Conservation (phyloP, 2,329 filamentous ascomycete species). For the Ceratocystiopsis minuta region DNA sequence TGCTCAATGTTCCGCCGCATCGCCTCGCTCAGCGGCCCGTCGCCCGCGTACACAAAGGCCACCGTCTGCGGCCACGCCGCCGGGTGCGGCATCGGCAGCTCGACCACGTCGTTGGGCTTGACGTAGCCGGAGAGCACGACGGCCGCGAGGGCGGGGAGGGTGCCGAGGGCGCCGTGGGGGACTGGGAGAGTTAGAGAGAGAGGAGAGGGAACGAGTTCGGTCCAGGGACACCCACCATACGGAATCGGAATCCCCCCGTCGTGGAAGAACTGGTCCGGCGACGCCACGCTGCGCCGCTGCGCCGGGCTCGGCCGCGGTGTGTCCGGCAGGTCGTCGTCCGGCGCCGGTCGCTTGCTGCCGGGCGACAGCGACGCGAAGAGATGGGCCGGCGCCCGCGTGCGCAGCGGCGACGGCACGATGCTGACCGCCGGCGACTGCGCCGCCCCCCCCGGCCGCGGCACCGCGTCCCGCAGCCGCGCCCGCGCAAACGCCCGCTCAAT, state of each 20-base stretch:
- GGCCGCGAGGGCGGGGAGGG: slow-evolving; percentile 34
- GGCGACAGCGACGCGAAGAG: not conserved
- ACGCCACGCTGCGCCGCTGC: not conserved
- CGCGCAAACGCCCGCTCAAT: slow-evolving; percentile 33
- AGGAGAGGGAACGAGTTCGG: not conserved
- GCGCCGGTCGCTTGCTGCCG: slow-evolving; percentile 4
- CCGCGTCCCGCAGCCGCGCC: slow-evolving; percentile 25
- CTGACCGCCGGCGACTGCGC: slow-evolving; percentile 5
- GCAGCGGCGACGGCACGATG: slow-evolving; percentile 2
- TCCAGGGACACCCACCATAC: slow-evolving; percentile 25
- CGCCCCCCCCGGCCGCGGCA: slow-evolving; percentile 19
- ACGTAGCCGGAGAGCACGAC: slow-evolving; percentile 37
- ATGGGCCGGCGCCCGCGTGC: not conserved
- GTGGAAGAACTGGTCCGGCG: slow-evolving; percentile 1
- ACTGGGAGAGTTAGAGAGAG: slow-evolving; percentile 17
- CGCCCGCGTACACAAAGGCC: slow-evolving; percentile 35
- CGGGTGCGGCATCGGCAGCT: slow-evolving; percentile 39
- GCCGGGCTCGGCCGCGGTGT: slow-evolving; percentile 1
- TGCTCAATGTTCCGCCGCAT: slow-evolving; percentile 35
- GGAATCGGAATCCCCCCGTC: slow-evolving; percentile 19
- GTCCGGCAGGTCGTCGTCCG: not conserved
- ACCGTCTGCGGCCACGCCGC: slow-evolving; percentile 37
- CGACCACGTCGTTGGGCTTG: slow-evolving; percentile 31
- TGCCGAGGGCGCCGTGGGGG: slow-evolving; percentile 26
- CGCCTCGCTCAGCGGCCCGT: slow-evolving; percentile 25